These are phyloP conservation scores for Penicillium sclerotigenum DNA, from an alignment of 2,329 filamentous ascomycete genomes.

Conservation along the genomic window DNA sequence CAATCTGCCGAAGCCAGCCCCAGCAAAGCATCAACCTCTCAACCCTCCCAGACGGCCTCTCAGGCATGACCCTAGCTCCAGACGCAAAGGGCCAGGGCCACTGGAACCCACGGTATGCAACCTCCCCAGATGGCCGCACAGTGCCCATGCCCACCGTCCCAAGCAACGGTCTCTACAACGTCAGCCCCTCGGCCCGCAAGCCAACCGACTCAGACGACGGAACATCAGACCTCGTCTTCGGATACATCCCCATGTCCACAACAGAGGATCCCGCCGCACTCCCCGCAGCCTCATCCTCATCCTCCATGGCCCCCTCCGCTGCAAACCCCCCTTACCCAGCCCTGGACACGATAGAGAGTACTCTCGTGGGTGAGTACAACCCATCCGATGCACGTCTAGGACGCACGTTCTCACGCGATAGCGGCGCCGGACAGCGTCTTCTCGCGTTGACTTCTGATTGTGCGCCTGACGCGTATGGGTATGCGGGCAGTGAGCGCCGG, in stretches of 20 bases:
- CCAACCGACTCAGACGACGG: constrained; percentile 18
- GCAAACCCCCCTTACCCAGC: constrained; percentile 10
- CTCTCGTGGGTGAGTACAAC: constrained; percentile 19
- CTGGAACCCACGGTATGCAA: constrained; percentile 12
- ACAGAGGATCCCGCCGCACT: constrained; percentile 10
- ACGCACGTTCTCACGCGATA: constrained; percentile 22
- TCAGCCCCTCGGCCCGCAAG: constrained; percentile 13
- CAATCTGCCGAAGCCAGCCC: constrained; percentile 24
- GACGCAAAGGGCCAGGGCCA: constrained; percentile 26
- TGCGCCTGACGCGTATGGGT: constrained; percentile 40
- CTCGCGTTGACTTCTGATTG: constrained; percentile 31
- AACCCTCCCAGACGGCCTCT: constrained; percentile 16
- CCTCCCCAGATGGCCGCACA: constrained; percentile 1
- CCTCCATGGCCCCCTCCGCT: constrained; percentile 3
- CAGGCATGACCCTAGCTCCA: constrained; percentile 16
- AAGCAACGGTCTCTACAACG: constrained; percentile 20
- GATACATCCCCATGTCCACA: constrained; percentile 27
- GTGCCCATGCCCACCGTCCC: constrained; percentile 19
- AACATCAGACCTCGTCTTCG: constrained; percentile 31
- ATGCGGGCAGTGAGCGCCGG: constrained; percentile 31
- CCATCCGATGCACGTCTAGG: constrained; percentile 12
- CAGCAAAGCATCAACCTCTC: constrained; percentile 10
- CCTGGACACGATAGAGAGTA: constrained; percentile 17
- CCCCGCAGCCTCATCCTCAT: constrained; percentile 2
- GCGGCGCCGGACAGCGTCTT: constrained; percentile 13